phyloP scores from a whole-genome alignment of 495 filamentous ascomycete genomes.

The Penicillium dipodomyicola region DNA sequence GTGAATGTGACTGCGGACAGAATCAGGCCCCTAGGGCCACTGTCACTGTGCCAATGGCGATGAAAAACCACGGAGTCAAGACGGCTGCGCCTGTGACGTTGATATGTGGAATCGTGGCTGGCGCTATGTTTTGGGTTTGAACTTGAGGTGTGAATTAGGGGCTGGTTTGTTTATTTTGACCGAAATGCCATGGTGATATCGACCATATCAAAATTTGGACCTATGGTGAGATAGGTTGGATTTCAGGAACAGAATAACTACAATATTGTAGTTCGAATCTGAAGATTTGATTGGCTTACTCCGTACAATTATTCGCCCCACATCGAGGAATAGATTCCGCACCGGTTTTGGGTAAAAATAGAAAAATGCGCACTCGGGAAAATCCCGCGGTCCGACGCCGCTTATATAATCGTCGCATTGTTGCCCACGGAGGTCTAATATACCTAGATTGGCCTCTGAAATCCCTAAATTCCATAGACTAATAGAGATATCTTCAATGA shows the following conservation, averaged over 20 bases:
- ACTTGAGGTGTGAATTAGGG: background rate
- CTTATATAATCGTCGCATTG: too few relatives aligned
- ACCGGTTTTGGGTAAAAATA: too few relatives aligned
- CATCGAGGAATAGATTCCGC: background rate
- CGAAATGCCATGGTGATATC: background rate
- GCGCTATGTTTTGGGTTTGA: background rate
- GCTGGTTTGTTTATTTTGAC: background rate
- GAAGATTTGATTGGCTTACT: background rate
- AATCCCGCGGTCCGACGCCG: too few relatives aligned
- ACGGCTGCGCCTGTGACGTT: background rate
- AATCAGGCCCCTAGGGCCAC: background rate
- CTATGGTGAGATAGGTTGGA: conserved; percentile 1
- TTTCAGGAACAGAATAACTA: background rate
- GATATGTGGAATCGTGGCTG: background rate
- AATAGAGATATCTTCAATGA: too few relatives aligned
- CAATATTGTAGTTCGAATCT: background rate
- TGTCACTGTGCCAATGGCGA: background rate
- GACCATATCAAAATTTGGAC: background rate
- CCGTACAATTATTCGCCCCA: background rate
- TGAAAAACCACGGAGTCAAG: background rate
- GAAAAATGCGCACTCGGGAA: too few relatives aligned
- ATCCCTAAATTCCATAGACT: too few relatives aligned
- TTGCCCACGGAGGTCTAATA: too few relatives aligned
- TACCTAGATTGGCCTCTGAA: too few relatives aligned
- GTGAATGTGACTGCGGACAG: conserved; percentile 1